A percentile compares a stretch with the other conserved stretches of the same genome.
These are phyloP conservation scores for Agaricus blazei DNA, from an alignment of 768 basidiomycete species.

Conservation along the genomic window DNA sequence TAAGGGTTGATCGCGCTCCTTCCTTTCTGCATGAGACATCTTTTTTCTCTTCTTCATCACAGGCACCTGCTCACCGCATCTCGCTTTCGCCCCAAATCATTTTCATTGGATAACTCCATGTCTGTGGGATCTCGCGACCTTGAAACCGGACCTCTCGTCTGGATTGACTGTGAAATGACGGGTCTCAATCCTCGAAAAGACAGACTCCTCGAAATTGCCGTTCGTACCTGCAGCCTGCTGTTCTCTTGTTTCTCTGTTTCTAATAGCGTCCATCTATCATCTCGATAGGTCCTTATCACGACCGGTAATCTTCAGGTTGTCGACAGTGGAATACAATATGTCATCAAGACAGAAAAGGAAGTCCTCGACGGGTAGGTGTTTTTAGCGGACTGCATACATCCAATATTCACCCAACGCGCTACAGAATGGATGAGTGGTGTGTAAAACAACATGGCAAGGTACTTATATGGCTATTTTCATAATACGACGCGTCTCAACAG, in stretches of 20 bases:
- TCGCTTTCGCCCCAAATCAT: not conserved
- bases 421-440: slow-evolving; percentile 89
- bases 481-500: not conserved
- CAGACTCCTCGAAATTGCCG: slow-evolving; percentile 78
- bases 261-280: not conserved
- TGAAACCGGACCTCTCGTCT: slow-evolving; percentile 64
- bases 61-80: not conserved
- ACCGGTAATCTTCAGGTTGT: slow-evolving; percentile 77
- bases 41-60: not conserved
- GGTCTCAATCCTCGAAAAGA: slow-evolving; percentile 65
- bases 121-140: slow-evolving; percentile 25
- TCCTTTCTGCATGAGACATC: not conserved
- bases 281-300: slow-evolving; percentile 73
- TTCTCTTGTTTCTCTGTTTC: not conserved
- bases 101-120: slow-evolving; percentile 8
- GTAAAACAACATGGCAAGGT: slow-evolving; percentile 74
- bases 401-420: not conserved
- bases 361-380: slow-evolving; percentile 59
- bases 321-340: slow-evolving; percentile 74
- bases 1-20: not conserved
- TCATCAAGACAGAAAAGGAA: slow-evolving; percentile 68
- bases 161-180: slow-evolving; percentile 90
- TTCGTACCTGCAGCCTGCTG: slow-evolving; percentile 20
- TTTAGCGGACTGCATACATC: not conserved
- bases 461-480: slow-evolving; percentile 14